Evolutionary conservation across 73 alveolate genomes (phyloP).

Genomic region (Paramecium pentaurelia): DNA sequence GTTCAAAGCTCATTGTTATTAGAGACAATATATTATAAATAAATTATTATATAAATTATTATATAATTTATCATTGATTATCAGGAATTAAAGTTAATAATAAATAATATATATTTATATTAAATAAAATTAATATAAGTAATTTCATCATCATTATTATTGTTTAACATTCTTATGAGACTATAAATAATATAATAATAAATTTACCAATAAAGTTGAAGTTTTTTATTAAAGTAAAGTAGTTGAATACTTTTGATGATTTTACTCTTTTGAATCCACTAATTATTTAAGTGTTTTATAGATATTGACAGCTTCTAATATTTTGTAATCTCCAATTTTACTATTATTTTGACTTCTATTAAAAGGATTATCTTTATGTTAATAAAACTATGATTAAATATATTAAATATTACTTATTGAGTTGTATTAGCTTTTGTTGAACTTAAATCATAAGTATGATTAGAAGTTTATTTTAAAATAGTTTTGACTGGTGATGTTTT

Average conservation of each 20-base stretch:
- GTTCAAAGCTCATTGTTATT: conserved; percentile 32
- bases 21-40: conserved; percentile 10
- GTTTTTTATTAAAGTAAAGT: neutral
- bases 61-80: neutral
- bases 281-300: neutral
- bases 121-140: neutral
- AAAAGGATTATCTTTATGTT: neutral
- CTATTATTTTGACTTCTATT: neutral
- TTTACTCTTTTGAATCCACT: neutral
- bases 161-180: neutral
- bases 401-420: neutral
- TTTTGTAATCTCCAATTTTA: neutral
- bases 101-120: neutral
- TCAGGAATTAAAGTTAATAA: neutral
- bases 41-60: neutral
- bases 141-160: neutral
- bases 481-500: neutral
- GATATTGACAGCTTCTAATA: neutral
- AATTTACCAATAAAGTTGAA: neutral
- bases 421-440: neutral
- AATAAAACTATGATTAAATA: neutral
- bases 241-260: neutral
- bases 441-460: neutral
- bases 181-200: neutral
- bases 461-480: neutral